Base-by-base conservation (phyloP, 2,329 filamentous ascomycete species). In the Botrytis pseudocinerea region DNA sequence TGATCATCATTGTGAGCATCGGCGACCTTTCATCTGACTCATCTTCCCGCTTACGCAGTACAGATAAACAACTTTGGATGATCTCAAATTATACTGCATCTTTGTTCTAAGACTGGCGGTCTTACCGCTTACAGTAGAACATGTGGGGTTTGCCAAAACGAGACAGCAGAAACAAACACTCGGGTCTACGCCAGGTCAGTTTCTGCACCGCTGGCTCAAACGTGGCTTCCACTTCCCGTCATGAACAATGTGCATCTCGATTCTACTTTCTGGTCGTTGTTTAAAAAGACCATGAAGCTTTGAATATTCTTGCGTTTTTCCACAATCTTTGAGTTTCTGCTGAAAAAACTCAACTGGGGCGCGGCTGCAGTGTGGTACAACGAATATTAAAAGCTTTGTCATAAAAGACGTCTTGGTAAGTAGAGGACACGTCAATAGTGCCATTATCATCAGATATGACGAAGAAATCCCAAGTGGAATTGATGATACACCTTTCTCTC, bases 21-120 rank as follows among this genome's bases (percentile, higher is more conserved):
- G 44, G 32, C 63, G 63, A 66, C 63, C 63, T 66, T 51, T 12
- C 2, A n/a, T 66, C 63, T 66, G 63, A 66, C 63, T 66, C 44
- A 51, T 66, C 63, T n/a, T 32, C 44, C 44, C 20, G 44, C 63
- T 65, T 65, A 65, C 20, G 22, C 44, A 48, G 42, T 40, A 48
- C 28, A 35, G 9, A 38, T 35, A 48, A 35, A 64, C 42, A 32
- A 35, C 18, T 25, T 14, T 64, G n/a, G 16, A 46, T 32, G 18
- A 48, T 65, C n/a, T n/a, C 28, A 16, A 54, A 16, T 22, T 8
- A 35, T 25, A n/a, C 16, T 48, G 3, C 62, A 38, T 10, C 28
- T 48, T 44, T 12, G 22, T n/a, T 32, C 22, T 32, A 10, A n/a
- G 42, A 38, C 28, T 8, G 42, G 6, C 9, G 1, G 10, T 65